Base-by-base conservation (phyloP, 331 rosid species). In the Spiraea crenata region DNA sequence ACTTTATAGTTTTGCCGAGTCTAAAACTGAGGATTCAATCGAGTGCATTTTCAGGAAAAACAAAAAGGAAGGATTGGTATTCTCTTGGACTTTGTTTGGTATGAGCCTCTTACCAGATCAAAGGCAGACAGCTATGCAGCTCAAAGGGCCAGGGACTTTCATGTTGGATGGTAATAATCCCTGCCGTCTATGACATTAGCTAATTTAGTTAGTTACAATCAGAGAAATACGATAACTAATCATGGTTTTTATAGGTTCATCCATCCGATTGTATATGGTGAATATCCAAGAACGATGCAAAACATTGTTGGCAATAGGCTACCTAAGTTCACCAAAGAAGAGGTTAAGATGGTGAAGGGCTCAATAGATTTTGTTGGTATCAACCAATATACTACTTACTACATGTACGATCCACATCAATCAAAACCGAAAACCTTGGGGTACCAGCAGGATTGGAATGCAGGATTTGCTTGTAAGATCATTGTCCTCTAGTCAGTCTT, bases 111-210 rank as follows among this genome's bases (percentile, higher is more conserved):
- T 74, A 88, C 98, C 16, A 79, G 96, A 74, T 83, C 90, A 35
- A 90, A 88, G 83, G 98, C 96, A 6, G 98, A 92, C 56, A 85
- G 78, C 76, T 82, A 79, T 65, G 96, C 98, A 42, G 96, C 98
- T 73, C 98, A 92, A 56, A 85, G 98, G 83, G 96, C 98, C 7
- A 89, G 90, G 76, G 98, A 92, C 80, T 92, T 92, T 67, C 96
- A 92, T 54, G 17, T 92, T 40, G 98, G 96, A 85, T 92, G 98
- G 98, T 90, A 92, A 86, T 4, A 2, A 3, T 11, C 12, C 55
- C 4, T 7, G 25, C 31, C 15, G n/a, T n/a, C 9, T 34, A 9
- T 8, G 6, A 15, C 31, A 25, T 63, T 45, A 10, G 5, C 15
- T 3, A 9, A 17, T 40, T 44, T 13, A 5, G 14, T 58, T 25